Conservation (phyloP, 2,329 filamentous ascomycete species). For the Monilinia aucupariae region DNA sequence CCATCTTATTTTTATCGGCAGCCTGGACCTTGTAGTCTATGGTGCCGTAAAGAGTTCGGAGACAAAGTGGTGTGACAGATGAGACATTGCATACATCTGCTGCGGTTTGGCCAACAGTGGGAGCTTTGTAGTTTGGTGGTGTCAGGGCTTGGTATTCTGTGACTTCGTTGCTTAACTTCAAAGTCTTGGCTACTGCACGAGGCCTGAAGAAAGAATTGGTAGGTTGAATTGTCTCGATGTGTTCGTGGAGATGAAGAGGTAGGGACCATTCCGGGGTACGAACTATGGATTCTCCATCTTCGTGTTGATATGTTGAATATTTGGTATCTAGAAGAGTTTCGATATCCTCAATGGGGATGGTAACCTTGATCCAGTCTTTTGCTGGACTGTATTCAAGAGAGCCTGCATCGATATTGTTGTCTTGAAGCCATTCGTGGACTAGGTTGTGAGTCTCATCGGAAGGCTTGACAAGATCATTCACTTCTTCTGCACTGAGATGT, state of each 20-base stretch:
- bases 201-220: slow-evolving; percentile 51
- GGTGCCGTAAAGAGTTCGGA: slow-evolving; percentile 28
- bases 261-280: slow-evolving; percentile 36
- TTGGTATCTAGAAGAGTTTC: slow-evolving; percentile 37
- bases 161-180: slow-evolving; percentile 17
- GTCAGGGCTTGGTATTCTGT: background rate
- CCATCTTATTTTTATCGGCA: slow-evolving; percentile 24
- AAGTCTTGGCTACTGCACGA: slow-evolving; percentile 36
- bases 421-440: slow-evolving; percentile 52
- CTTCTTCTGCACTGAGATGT: slow-evolving; percentile 46
- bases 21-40: slow-evolving; percentile 23
- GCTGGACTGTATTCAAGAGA: slow-evolving; percentile 43
- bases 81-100: slow-evolving; percentile 57
- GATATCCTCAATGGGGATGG: slow-evolving; percentile 44
- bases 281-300: slow-evolving; percentile 26
- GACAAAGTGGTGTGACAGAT: slow-evolving; percentile 27
- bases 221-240: slow-evolving; percentile 48
- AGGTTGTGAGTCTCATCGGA: slow-evolving; percentile 45
- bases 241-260: slow-evolving; percentile 39
- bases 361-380: slow-evolving; percentile 50
- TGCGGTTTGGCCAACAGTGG: slow-evolving; percentile 4
- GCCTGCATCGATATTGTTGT: slow-evolving; percentile 43
- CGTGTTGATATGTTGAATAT: slow-evolving; percentile 36
- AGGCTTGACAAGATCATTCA: slow-evolving; percentile 49
- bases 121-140: slow-evolving; percentile 11